Evolutionary conservation across 75 land plant species (phyloP).

Genomic region (Ceratopteris richardii): DNA sequence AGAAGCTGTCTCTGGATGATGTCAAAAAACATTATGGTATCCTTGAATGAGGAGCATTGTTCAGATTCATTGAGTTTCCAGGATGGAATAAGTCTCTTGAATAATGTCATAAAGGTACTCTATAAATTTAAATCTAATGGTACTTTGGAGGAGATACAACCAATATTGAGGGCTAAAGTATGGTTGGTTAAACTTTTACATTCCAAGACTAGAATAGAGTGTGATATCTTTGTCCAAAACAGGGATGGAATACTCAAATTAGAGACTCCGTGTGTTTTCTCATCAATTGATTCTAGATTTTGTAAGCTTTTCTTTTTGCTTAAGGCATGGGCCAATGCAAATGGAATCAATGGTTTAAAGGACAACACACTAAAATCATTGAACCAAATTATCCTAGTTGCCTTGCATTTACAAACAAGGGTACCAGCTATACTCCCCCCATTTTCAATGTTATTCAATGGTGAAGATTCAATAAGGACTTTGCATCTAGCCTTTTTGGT

Average conservation of each 20-base stretch:
- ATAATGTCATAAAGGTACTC: conserved; percentile 37
- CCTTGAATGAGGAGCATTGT: conserved; percentile 38
- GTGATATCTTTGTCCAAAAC: conserved; percentile 79
- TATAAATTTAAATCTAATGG: conserved; percentile 1
- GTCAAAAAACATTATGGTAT: background rate
- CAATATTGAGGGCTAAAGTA: conserved; percentile 50
- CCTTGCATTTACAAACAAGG: conserved; percentile 76
- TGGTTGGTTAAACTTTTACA: conserved; percentile 64
- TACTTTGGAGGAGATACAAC: conserved; percentile 25
- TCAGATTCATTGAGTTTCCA: conserved; percentile 26
- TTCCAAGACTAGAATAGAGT: conserved; percentile 51
- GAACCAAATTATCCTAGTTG: conserved; percentile 48
- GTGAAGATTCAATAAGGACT: too few species aligned
- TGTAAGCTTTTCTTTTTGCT: conserved; percentile 60
- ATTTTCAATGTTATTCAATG: conserved; percentile 49
- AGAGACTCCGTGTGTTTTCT: conserved; percentile 28
- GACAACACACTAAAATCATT: conserved; percentile 63
- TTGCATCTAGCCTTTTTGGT: background rate
- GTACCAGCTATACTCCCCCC: conserved; percentile 66
- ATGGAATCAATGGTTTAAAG: conserved; percentile 66
- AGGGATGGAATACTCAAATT: conserved; percentile 66
- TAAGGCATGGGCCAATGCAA: conserved; percentile 73
- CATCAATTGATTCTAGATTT: conserved; percentile 66
- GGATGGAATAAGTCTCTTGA: conserved; percentile 24
- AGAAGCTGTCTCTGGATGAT: too few species aligned